Percentiles rank a stretch among this genome's conserved stretches.
Evolutionary conservation across 805 yeast genomes (phyloP).

Genomic region (Cyberlindnera mrakii): DNA sequence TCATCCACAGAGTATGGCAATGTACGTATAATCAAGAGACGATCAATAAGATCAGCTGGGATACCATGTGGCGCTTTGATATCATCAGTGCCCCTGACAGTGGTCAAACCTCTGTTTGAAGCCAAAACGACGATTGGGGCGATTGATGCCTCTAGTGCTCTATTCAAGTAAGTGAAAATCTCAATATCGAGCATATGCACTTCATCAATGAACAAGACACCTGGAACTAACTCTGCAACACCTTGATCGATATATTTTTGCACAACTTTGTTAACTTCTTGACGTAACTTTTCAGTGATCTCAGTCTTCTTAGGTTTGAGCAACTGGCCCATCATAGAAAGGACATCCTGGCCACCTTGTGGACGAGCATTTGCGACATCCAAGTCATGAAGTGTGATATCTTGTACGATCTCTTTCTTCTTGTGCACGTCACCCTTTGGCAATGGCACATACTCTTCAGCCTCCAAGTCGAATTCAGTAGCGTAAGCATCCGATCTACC

Average conservation of each 20-base stretch:
- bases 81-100: slow-evolving; percentile 86
- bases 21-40: slow-evolving; percentile 88
- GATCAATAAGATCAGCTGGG: slow-evolving; percentile 90
- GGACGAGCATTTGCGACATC: slow-evolving; percentile 97
- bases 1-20: slow-evolving; percentile 83
- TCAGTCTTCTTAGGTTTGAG: slow-evolving; percentile 95
- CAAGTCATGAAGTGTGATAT: slow-evolving; percentile 91
- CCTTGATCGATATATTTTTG: slow-evolving; percentile 97
- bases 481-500: slow-evolving; percentile 99
- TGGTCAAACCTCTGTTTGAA: slow-evolving; percentile 89
- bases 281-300: slow-evolving; percentile 90
- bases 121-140: slow-evolving; percentile 96
- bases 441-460: slow-evolving; percentile 96
- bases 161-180: slow-evolving; percentile 89
- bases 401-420: slow-evolving; percentile 96
- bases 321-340: slow-evolving; percentile 95
- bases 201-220: slow-evolving; percentile 96
- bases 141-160: slow-evolving; percentile 86
- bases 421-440: slow-evolving; percentile 99
- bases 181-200: slow-evolving; percentile 98
- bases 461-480: slow-evolving; percentile 96
- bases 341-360: slow-evolving; percentile 93
- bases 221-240: slow-evolving; percentile 95
- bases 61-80: slow-evolving; percentile 90
- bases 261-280: slow-evolving; percentile 93